Percentiles rank a stretch among this genome's conserved stretches.
Conservation (phyloP, 169 alveolate genomes). For the Neospora caninum region DNA sequence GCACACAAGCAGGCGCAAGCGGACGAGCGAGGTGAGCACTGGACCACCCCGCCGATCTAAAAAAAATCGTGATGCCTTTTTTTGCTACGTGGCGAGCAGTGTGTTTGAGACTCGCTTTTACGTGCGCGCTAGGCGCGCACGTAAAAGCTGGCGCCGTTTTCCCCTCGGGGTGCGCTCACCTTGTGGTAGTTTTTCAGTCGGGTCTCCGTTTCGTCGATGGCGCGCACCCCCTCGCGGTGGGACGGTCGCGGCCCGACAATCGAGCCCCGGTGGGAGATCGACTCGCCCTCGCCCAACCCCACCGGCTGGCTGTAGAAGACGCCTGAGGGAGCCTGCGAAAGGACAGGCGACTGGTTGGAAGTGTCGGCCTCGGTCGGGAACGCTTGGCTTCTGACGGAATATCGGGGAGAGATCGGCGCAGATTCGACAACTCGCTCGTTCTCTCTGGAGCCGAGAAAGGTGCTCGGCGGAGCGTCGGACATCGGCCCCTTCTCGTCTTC, state of each 20-base stretch:
- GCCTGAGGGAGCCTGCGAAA: not conserved
- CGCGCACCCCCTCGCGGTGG: not conserved
- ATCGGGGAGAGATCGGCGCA: not conserved
- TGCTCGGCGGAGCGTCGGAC: not conserved
- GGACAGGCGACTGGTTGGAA: not conserved
- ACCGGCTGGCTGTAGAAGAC: not conserved
- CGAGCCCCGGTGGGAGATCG: no score
- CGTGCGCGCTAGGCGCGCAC: no score
- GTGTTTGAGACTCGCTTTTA: no score
- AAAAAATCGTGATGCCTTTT: no score
- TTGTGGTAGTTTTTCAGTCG: not conserved
- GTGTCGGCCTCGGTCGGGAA: not conserved
- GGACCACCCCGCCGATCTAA: no score
- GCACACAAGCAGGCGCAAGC: not conserved
- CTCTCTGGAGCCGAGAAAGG: not conserved
- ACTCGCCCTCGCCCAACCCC: no score
- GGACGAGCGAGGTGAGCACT: no score
- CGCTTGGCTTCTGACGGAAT: not conserved
- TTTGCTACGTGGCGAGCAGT: no score
- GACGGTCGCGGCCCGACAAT: no score
- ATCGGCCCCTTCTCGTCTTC: not conserved
- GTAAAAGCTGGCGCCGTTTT: no score
- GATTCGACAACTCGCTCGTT: not conserved
- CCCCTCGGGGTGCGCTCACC: not conserved
- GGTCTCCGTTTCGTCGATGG: not conserved